phyloP scores from a whole-genome alignment of 352 stramenopile genomes.

The Globisporangium camurandrum region DNA sequence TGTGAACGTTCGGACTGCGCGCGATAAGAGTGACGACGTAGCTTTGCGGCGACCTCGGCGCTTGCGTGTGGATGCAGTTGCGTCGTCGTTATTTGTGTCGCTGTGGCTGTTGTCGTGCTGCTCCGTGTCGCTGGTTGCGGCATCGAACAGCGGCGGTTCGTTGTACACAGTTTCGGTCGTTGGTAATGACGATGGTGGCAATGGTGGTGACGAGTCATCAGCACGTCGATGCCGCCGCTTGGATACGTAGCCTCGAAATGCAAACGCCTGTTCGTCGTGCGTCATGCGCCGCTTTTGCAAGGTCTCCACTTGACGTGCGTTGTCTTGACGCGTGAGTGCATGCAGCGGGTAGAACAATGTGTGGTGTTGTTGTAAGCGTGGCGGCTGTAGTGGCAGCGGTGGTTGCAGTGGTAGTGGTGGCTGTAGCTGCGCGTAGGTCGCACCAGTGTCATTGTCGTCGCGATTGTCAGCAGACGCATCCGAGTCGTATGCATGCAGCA shows the following conservation, averaged over 20 bases:
- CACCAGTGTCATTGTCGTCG: no score
- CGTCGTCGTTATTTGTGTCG: background rate
- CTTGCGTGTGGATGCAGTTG: background rate
- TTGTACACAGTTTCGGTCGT: background rate
- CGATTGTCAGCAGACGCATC: no score
- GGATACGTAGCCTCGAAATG: constrained; percentile 22
- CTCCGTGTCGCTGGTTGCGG: background rate
- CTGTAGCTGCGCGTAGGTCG: no score
- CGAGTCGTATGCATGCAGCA: constrained; percentile 8
- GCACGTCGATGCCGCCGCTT: constrained; percentile 15
- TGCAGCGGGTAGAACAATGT: background rate
- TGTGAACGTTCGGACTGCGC: constrained; percentile 5
- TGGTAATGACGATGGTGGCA: background rate
- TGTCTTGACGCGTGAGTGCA: no score
- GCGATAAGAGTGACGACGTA: background rate
- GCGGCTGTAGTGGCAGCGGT: background rate
- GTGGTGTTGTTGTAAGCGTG: background rate
- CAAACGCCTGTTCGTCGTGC: constrained; percentile 15
- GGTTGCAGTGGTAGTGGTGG: background rate
- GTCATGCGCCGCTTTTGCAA: constrained; percentile 8
- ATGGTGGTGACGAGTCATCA: background rate
- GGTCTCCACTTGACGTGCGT: background rate
- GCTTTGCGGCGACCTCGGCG: no score
- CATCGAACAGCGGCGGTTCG: constrained; percentile 1
- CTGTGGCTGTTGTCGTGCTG: background rate